These are phyloP conservation scores for Leishmania tarentolae DNA, from an alignment of 208 protist species.

Conservation along the genomic window DNA sequence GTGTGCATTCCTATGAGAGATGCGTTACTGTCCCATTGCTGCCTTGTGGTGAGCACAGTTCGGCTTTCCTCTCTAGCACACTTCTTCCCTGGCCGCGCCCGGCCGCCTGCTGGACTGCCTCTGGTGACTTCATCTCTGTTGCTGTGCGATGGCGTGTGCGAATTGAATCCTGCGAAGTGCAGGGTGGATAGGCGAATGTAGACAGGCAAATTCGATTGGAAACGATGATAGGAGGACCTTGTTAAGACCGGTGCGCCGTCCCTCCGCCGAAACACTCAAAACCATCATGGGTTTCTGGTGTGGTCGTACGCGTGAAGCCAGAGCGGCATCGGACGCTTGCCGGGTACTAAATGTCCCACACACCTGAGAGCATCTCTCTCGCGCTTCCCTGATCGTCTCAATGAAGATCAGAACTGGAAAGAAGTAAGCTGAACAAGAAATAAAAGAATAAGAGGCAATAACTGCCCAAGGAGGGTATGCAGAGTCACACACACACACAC, in stretches of 20 bases:
- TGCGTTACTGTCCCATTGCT: background rate
- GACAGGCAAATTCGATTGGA: background rate
- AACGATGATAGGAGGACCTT: background rate
- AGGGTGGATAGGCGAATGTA: too few relatives aligned
- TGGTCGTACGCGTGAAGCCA: background rate
- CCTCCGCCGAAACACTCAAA: background rate
- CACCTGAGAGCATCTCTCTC: background rate
- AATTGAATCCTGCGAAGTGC: too few relatives aligned
- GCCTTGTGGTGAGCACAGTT: background rate
- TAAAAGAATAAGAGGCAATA: background rate
- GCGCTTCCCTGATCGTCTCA: background rate
- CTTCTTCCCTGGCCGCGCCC: too few relatives aligned
- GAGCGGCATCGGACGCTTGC: background rate
- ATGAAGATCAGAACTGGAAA: background rate
- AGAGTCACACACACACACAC: background rate
- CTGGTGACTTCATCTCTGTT: too few relatives aligned
- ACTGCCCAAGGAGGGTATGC: background rate
- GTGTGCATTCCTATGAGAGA: background rate
- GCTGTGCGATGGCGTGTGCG: too few relatives aligned
- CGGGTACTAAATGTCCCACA: background rate
- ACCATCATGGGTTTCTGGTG: background rate
- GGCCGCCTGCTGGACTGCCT: too few relatives aligned
- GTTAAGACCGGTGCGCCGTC: too few relatives aligned
- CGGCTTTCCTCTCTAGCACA: background rate
- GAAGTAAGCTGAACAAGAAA: background rate